Percentiles rank a stretch among this genome's conserved stretches.
phyloP scores from a whole-genome alignment of 2,329 filamentous ascomycete genomes.

The Neophaeococcomyces mojaviensis region DNA sequence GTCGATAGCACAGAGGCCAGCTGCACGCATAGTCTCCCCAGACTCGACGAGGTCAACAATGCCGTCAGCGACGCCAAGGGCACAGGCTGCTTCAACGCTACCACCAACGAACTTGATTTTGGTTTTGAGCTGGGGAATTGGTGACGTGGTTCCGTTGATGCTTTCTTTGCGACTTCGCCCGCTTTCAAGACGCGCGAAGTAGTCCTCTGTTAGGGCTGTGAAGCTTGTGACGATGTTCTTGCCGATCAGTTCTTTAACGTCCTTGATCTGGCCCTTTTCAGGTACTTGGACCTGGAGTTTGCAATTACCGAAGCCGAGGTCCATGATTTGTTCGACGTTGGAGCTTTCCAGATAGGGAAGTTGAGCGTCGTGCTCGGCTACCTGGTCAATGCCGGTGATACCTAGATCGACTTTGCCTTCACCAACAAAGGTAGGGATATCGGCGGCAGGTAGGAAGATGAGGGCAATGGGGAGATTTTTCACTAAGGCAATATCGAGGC shows the following conservation, averaged over 20 bases:
- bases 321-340: conserved; percentile 77
- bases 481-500: conserved; percentile 93
- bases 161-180: conserved; percentile 29
- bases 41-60: conserved; percentile 98
- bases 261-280: conserved; percentile 65
- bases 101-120: conserved; percentile 92
- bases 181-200: conserved; percentile 72
- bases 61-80: conserved; percentile 88
- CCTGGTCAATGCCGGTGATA: conserved; percentile 89
- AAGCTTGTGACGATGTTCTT: conserved; percentile 96
- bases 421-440: conserved; percentile 95
- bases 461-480: conserved; percentile 95
- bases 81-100: conserved; percentile 94
- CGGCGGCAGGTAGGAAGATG: conserved; percentile 91
- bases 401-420: conserved; percentile 89
- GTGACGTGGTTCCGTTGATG: conserved; percentile 28
- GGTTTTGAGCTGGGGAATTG: conserved; percentile 58
- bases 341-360: conserved; percentile 33
- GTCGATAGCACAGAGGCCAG: conserved; percentile 86
- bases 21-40: conserved; percentile 95
- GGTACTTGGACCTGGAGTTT: conserved; percentile 96
- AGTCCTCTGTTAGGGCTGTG: conserved; percentile 70
- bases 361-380: conserved; percentile 74
- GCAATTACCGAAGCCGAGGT: conserved; percentile 84
- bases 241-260: conserved; percentile 72